phyloP scores from a whole-genome alignment of 2,329 filamentous ascomycete genomes.

The Pseudogymnoascus sp. region DNA sequence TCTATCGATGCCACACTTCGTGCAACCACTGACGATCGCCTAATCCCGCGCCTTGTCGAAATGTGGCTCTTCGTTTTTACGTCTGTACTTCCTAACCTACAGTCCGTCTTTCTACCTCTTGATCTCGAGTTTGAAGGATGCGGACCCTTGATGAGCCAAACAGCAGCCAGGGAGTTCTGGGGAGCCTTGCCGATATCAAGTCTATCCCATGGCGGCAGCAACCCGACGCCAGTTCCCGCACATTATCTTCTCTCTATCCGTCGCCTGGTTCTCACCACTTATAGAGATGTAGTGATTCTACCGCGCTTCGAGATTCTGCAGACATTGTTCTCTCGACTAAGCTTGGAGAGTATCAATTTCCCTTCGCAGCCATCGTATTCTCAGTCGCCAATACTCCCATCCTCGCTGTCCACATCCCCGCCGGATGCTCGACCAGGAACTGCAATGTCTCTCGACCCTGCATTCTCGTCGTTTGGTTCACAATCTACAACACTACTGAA shows the following conservation, averaged over 20 bases:
- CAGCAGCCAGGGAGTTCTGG: conserved; percentile 88
- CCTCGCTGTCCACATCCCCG: conserved; percentile 37
- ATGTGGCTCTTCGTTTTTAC: conserved; percentile 93
- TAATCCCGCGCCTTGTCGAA: conserved; percentile 86
- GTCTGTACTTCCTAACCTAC: conserved; percentile 82
- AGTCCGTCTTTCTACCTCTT: conserved; percentile 86
- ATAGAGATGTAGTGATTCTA: conserved; percentile 81
- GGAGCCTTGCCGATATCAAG: conserved; percentile 51
- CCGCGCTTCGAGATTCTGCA: conserved; percentile 84
- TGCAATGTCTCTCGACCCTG: conserved; percentile 65
- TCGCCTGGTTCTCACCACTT: conserved; percentile 78
- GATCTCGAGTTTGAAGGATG: conserved; percentile 87
- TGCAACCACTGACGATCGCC: conserved; percentile 69
- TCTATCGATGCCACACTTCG: conserved; percentile 78
- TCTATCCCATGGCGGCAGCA: conserved; percentile 34
- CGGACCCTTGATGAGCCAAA: conserved; percentile 66
- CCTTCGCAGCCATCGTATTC: conserved; percentile 32
- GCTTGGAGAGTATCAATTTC: conserved; percentile 61
- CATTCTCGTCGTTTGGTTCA: conserved; percentile 70
- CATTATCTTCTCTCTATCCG: conserved; percentile 67
- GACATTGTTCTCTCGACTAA: conserved; percentile 80
- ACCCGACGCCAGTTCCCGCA: conserved; percentile 32
- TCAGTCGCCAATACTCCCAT: conserved; percentile 37
- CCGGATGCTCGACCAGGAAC: conserved; percentile 58
- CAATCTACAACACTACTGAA: conserved; percentile 70